Evolutionary conservation across 305 asterid species (phyloP).

Genomic region (Fraxinus xanthoxyloides): DNA sequence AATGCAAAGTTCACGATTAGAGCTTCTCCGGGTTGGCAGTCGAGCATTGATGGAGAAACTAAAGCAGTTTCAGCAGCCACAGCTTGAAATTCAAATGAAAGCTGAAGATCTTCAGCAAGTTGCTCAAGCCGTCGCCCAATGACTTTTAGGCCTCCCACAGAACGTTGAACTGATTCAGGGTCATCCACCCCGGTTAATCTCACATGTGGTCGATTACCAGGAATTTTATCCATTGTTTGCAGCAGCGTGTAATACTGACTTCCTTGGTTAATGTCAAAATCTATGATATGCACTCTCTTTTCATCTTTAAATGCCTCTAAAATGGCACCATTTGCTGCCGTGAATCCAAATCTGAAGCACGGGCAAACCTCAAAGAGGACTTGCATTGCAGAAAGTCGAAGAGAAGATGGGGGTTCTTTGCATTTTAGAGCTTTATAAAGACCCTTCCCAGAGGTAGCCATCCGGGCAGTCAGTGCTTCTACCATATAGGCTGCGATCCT

Average conservation of each 20-base stretch:
- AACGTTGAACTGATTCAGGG: conserved; percentile 85
- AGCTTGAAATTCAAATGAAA: conserved; percentile 67
- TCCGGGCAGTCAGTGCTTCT: conserved; percentile 86
- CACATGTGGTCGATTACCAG: conserved; percentile 54
- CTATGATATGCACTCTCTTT: conserved; percentile 68
- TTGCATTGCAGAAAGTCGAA: conserved; percentile 89
- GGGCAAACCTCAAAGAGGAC: conserved; percentile 95
- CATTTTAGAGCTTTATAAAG: conserved; percentile 85
- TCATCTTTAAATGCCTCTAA: conserved; percentile 67
- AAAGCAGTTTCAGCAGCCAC: conserved; percentile 63
- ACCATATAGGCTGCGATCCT: conserved; percentile 94
- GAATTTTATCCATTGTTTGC: conserved; percentile 54
- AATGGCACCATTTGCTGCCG: conserved; percentile 86
- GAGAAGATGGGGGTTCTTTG: conserved; percentile 73
- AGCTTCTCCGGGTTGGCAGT: conserved; percentile 62
- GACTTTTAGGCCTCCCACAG: conserved; percentile 52
- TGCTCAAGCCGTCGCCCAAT: conserved; percentile 72
- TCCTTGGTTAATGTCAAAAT: conserved; percentile 91
- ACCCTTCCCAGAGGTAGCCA: conserved; percentile 86
- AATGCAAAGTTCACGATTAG: conserved; percentile 80
- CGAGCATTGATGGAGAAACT: conserved; percentile 54
- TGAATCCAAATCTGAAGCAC: conserved; percentile 85
- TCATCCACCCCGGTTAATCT: conserved; percentile 84
- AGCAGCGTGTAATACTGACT: conserved; percentile 90
- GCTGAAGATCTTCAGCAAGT: conserved; percentile 55